These are phyloP conservation scores for Venturia oleaginea DNA, from an alignment of 2,329 filamentous ascomycete genomes.

Conservation along the genomic window DNA sequence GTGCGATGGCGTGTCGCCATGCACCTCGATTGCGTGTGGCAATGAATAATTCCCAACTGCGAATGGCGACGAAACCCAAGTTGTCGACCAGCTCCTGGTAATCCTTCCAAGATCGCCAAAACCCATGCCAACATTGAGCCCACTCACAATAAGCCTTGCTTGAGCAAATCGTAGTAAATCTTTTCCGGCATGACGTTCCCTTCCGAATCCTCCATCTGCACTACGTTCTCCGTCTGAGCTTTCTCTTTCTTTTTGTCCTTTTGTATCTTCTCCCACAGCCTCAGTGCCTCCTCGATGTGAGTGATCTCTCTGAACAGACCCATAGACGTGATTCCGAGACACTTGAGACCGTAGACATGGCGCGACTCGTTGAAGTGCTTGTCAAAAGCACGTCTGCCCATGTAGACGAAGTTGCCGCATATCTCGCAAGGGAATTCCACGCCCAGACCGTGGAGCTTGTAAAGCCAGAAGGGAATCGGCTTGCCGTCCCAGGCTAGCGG, in stretches of 20 bases:
- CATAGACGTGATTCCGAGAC: slow-evolving; percentile 85
- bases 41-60: neutral
- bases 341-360: slow-evolving; percentile 89
- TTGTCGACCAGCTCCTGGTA: neutral
- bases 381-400: slow-evolving; percentile 90
- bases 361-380: slow-evolving; percentile 96
- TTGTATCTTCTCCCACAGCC: slow-evolving; percentile 89
- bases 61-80: neutral
- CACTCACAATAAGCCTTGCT: slow-evolving; percentile 75
- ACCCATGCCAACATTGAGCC: slow-evolving; percentile 11
- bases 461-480: slow-evolving; percentile 97
- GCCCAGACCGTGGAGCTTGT: slow-evolving; percentile 89
- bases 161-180: slow-evolving; percentile 91
- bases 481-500: slow-evolving; percentile 98
- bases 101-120: neutral
- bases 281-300: slow-evolving; percentile 77
- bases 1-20: neutral
- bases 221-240: slow-evolving; percentile 69
- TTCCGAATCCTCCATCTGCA: slow-evolving; percentile 97
- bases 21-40: neutral
- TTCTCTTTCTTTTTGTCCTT: slow-evolving; percentile 71
- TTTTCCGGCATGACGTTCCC: slow-evolving; percentile 99
- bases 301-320: slow-evolving; percentile 91
- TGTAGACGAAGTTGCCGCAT: slow-evolving; percentile 98
- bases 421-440: slow-evolving; percentile 95